These are phyloP conservation scores for Nannochloris sp. DNA, from an alignment of 139 green algal genomes.

Conservation along the genomic window DNA sequence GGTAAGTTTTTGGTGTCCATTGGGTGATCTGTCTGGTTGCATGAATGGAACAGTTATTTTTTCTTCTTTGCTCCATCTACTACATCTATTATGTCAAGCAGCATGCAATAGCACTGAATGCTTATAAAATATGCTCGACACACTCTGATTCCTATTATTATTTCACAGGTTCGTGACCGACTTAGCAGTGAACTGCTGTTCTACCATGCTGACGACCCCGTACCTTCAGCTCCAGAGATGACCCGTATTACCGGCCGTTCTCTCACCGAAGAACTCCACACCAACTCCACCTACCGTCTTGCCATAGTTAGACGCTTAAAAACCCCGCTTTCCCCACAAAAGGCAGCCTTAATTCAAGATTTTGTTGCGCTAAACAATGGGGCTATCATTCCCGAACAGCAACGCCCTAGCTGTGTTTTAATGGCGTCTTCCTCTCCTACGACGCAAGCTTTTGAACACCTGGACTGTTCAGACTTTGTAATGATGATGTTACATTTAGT, in stretches of 20 bases:
- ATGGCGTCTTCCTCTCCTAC: not conserved
- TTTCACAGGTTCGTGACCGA: not conserved
- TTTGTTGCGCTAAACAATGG: not conserved
- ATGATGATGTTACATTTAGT: constrained; percentile 3
- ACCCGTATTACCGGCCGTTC: not conserved
- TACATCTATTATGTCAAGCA: not conserved
- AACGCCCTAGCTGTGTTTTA: not conserved
- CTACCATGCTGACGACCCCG: not conserved
- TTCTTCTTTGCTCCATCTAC: not conserved
- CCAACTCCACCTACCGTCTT: not conserved
- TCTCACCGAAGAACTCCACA: not conserved
- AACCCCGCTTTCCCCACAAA: not conserved
- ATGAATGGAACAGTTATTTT: not conserved
- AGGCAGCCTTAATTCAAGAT: not conserved
- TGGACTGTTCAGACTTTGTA: constrained; percentile 3
- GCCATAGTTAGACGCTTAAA: not conserved
- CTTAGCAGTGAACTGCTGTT: not conserved
- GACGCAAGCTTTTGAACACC: not conserved
- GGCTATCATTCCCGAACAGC: not conserved
- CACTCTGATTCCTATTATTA: not conserved
- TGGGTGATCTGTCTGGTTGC: not conserved
- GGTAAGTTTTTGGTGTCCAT: not conserved
- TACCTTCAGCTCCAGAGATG: not conserved
- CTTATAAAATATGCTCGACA: not conserved
- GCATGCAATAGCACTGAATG: too few species aligned